Evolutionary conservation across 2,329 filamentous ascomycete genomes (phyloP).

Genomic region (Colletotrichum spinosum): DNA sequence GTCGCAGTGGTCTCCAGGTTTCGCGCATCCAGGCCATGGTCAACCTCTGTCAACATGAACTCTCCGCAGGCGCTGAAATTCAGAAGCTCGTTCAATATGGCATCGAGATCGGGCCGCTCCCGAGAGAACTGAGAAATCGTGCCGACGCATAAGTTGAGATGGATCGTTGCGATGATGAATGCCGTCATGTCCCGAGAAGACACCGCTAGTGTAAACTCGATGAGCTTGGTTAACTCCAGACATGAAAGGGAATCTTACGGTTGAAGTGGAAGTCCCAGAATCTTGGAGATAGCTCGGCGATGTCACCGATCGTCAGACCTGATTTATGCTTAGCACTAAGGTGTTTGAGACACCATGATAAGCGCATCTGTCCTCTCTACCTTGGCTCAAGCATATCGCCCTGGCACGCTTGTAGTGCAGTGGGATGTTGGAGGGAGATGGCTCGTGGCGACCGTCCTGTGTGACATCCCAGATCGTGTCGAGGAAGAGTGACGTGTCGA

Average conservation of each 20-base stretch:
- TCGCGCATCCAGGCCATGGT: conserved; percentile 52
- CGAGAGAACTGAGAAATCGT: conserved; percentile 37
- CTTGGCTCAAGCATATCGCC: neutral
- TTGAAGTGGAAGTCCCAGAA: conserved; percentile 43
- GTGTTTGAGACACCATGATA: neutral
- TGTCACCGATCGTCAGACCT: conserved; percentile 2
- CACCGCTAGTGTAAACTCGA: conserved; percentile 18
- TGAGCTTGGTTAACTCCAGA: neutral
- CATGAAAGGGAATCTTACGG: conserved; percentile 30
- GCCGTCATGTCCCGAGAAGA: conserved; percentile 37
- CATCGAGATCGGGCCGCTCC: conserved; percentile 36
- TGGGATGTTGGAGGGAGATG: neutral
- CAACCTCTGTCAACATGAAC: conserved; percentile 54
- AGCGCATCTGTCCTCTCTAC: neutral
- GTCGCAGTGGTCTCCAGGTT: conserved; percentile 53
- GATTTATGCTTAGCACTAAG: neutral
- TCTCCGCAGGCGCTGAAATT: conserved; percentile 44
- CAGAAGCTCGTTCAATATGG: conserved; percentile 37
- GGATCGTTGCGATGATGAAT: conserved; percentile 43
- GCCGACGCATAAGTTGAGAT: conserved; percentile 47
- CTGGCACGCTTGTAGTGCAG: conserved; percentile 11
- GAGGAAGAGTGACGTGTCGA: too few species aligned
- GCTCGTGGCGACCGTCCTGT: neutral
- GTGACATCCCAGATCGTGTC: neutral
- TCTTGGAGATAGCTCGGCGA: conserved; percentile 27